Conservation (phyloP, 2,329 filamentous ascomycete species). For the Elsinoe australis region DNA sequence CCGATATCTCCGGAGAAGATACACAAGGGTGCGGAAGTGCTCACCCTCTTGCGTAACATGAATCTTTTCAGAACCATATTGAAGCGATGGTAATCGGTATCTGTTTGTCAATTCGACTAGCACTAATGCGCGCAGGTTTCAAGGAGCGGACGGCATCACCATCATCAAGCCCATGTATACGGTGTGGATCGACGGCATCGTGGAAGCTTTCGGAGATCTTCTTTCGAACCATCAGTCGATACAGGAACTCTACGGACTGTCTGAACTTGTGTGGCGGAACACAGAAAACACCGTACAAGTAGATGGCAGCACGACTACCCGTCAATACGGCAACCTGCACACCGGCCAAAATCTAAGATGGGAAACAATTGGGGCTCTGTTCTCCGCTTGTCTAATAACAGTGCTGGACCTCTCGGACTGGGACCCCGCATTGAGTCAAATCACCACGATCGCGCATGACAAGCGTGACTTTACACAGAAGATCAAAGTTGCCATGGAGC, state of each 20-base stretch:
- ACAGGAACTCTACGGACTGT: constrained; percentile 31
- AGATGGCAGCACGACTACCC: constrained; percentile 32
- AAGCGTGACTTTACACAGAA: constrained; percentile 10
- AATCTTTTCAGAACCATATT: constrained; percentile 28
- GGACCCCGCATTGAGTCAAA: constrained; percentile 27
- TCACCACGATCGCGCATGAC: background rate
- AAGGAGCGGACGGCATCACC: constrained; percentile 30
- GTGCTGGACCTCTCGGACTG: constrained; percentile 30
- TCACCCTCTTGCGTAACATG: constrained; percentile 29
- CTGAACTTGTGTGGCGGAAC: constrained; percentile 38
- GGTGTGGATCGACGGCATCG: constrained; percentile 32
- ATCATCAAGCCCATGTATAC: constrained; percentile 28
- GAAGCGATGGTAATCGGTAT: constrained; percentile 21
- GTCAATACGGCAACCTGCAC: constrained; percentile 33
- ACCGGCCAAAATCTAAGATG: constrained; percentile 37
- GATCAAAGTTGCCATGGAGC: constrained; percentile 23
- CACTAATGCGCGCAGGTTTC: constrained; percentile 19
- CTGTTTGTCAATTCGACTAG: background rate
- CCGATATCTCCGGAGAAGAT: constrained; percentile 28
- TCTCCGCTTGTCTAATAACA: constrained; percentile 33
- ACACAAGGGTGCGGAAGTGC: constrained; percentile 29
- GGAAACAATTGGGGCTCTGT: constrained; percentile 38
- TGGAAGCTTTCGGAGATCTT: constrained; percentile 28
- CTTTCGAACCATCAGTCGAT: constrained; percentile 26
- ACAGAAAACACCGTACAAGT: constrained; percentile 33